A percentile compares a stretch with the other conserved stretches of the same genome.
phyloP scores from a whole-genome alignment of 2,329 filamentous ascomycete species.

The Penicillium polonicum region DNA sequence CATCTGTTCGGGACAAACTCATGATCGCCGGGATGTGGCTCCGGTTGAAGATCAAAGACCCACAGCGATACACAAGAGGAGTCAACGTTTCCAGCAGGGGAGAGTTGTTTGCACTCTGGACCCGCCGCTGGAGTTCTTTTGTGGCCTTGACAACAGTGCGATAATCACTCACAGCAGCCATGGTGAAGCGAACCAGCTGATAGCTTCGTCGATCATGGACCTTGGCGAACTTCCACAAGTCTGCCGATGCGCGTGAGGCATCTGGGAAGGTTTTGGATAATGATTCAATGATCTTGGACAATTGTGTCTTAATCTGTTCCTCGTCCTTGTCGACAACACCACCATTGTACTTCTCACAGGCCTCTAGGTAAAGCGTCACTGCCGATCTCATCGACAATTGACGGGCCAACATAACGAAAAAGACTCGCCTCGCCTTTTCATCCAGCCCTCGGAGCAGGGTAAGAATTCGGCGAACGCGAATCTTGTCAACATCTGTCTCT shows the following conservation, averaged over 20 bases:
- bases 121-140: slow-evolving; percentile 80
- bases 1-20: slow-evolving; percentile 79
- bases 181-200: slow-evolving; percentile 82
- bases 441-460: slow-evolving; percentile 78
- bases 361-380: slow-evolving; percentile 71
- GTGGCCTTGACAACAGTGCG: slow-evolving; percentile 86
- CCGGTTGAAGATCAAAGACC: slow-evolving; percentile 85
- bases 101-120: slow-evolving; percentile 64
- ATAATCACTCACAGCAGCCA: slow-evolving; percentile 84
- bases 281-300: slow-evolving; percentile 71
- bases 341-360: slow-evolving; percentile 88
- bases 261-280: slow-evolving; percentile 77
- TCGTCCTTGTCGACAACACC: slow-evolving; percentile 71
- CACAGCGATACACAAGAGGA: slow-evolving; percentile 78
- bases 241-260: slow-evolving; percentile 65
- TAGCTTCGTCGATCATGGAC: slow-evolving; percentile 86
- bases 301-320: slow-evolving; percentile 63
- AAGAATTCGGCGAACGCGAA: slow-evolving; percentile 80
- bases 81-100: slow-evolving; percentile 74
- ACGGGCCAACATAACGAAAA: slow-evolving; percentile 79
- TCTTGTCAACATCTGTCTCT: slow-evolving; percentile 53
- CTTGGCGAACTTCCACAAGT: slow-evolving; percentile 88
- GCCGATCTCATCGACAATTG: slow-evolving; percentile 73
- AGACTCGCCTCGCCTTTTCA: slow-evolving; percentile 74
- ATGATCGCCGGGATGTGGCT: slow-evolving; percentile 91